These are phyloP conservation scores for Pyronema domesticum DNA, from an alignment of 495 filamentous ascomycete genomes.

Conservation along the genomic window DNA sequence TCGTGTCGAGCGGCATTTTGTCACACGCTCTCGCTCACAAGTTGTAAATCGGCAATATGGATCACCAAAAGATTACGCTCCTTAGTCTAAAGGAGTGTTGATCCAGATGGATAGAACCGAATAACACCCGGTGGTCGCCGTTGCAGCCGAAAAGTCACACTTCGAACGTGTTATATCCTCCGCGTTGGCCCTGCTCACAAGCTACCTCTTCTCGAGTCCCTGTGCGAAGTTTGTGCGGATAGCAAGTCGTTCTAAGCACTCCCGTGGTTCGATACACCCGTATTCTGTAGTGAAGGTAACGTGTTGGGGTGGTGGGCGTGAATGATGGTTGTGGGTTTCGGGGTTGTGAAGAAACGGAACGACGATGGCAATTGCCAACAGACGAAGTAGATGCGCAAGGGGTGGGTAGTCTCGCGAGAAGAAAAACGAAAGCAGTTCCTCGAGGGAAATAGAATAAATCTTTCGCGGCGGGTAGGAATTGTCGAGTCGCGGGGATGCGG, in stretches of 20 bases:
- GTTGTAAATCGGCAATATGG: neutral
- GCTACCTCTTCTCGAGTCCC: neutral
- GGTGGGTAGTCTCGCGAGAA: neutral
- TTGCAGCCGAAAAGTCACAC: neutral
- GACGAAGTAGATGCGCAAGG: neutral
- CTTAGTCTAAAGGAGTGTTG: neutral
- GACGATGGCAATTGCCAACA: neutral
- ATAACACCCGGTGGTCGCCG: neutral
- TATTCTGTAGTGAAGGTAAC: neutral
- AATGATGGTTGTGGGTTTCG: neutral
- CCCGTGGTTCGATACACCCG: neutral
- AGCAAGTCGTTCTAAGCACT: neutral
- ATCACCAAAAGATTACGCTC: neutral
- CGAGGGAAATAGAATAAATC: neutral
- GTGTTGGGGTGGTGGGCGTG: neutral
- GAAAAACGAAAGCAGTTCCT: neutral
- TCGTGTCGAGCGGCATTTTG: neutral
- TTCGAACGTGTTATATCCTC: conserved; percentile 2
- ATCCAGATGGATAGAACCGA: neutral
- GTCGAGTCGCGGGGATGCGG: neutral
- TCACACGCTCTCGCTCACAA: neutral
- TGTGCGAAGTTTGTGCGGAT: neutral
- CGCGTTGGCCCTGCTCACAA: neutral
- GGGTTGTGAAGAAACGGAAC: neutral
- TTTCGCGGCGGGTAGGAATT: neutral